phyloP scores from a whole-genome alignment of 345 rosid genomes.

The Abelmoschus esculentus region DNA sequence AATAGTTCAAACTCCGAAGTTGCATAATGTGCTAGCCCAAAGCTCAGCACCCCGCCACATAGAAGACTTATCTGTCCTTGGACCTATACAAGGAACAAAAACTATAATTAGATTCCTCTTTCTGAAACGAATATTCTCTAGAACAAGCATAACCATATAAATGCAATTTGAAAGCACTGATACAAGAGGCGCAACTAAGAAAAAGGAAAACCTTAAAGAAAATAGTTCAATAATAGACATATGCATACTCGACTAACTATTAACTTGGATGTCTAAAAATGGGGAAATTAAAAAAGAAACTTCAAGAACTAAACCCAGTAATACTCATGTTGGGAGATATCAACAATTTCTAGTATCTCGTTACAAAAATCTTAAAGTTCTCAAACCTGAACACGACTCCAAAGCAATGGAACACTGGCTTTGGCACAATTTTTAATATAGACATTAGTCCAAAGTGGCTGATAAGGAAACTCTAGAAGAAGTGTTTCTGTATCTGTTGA shows the following conservation, averaged over 20 bases:
- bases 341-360: background rate
- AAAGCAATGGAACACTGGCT: constrained; percentile 92
- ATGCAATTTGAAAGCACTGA: background rate
- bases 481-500: constrained; percentile 90
- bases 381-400: constrained; percentile 99
- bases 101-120: constrained; percentile 15
- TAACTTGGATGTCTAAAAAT: background rate
- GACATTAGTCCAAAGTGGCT: constrained; percentile 76
- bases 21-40: constrained; percentile 86
- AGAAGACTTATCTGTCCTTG: constrained; percentile 93
- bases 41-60: constrained; percentile 74
- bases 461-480: constrained; percentile 90
- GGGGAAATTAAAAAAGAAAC: background rate
- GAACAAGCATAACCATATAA: constrained; percentile 3
- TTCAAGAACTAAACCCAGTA: background rate
- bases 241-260: background rate
- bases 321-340: background rate
- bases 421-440: constrained; percentile 74
- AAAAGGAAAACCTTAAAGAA: background rate
- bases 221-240: background rate
- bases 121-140: background rate
- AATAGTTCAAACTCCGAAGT: constrained; percentile 90
- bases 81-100: constrained; percentile 45
- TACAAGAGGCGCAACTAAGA: background rate
- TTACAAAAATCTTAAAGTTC: constrained; percentile 2